Percentiles rank a stretch among this genome's conserved stretches.
These are phyloP conservation scores for Torulaspora gathmanii DNA, from an alignment of 805 yeast genomes.

Conservation along the genomic window DNA sequence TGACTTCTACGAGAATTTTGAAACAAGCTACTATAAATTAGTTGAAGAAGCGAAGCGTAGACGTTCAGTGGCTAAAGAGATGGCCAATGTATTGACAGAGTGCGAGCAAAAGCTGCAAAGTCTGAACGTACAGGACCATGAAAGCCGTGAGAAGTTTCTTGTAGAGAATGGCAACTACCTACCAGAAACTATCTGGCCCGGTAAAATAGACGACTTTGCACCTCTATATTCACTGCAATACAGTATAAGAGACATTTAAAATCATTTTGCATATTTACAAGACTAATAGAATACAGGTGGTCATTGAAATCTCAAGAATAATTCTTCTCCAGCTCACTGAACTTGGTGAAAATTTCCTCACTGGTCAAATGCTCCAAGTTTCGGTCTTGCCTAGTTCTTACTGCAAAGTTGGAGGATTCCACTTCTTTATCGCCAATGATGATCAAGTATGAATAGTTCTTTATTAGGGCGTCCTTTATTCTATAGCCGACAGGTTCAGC, in stretches of 20 bases:
- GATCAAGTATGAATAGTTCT: conserved; percentile 75
- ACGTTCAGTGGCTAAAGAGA: conserved; percentile 37
- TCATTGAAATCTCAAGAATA: conserved; percentile 35
- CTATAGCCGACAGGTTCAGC: conserved; percentile 75
- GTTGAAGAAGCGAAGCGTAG: conserved; percentile 53
- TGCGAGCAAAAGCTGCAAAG: conserved; percentile 40
- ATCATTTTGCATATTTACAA: conserved; percentile 11
- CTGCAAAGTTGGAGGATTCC: conserved; percentile 51
- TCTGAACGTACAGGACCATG: conserved; percentile 43
- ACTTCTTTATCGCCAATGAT: conserved; percentile 86
- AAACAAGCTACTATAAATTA: conserved; percentile 48
- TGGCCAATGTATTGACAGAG: conserved; percentile 39
- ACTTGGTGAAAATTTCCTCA: conserved; percentile 50
- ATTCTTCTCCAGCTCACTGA: conserved; percentile 49
- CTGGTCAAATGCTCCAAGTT: conserved; percentile 42
- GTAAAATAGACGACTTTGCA: conserved; percentile 35
- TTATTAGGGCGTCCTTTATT: conserved; percentile 68
- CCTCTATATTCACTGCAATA: conserved; percentile 30
- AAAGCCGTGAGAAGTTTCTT: conserved; percentile 42
- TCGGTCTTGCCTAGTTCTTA: conserved; percentile 54
- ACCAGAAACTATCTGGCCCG: conserved; percentile 52
- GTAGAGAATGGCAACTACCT: conserved; percentile 48
- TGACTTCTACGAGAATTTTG: conserved; percentile 49
- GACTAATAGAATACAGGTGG: background rate
- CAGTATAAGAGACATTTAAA: conserved; percentile 17